Percentiles rank a stretch among this genome's conserved stretches.
Conservation (phyloP, 805 yeast species). For the Kodamaea leandrae region DNA sequence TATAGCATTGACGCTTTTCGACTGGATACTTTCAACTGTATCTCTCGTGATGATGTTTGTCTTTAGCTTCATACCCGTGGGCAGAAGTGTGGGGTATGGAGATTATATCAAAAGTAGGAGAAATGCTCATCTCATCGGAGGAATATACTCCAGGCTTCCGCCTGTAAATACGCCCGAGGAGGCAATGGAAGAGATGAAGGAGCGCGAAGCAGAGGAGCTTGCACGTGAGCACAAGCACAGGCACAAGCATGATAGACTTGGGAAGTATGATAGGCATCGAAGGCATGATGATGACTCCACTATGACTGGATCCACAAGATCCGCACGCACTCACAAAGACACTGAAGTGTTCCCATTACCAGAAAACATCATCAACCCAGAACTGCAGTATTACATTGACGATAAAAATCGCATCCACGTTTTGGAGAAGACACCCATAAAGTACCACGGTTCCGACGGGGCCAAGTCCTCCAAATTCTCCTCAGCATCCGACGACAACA, state of each 20-base stretch:
- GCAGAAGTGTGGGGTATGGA: slow-evolving; percentile 1
- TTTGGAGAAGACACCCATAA: not conserved
- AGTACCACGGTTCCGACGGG: no score
- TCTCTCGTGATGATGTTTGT: slow-evolving; percentile 3
- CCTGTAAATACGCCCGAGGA: not conserved
- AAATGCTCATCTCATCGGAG: slow-evolving; percentile 6
- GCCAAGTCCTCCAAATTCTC: no score
- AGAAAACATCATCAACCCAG: no score
- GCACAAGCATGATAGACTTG: not conserved
- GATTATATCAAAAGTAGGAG: slow-evolving; percentile 4
- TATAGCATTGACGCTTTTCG: slow-evolving; percentile 11
- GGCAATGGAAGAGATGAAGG: not conserved
- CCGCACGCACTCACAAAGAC: no score
- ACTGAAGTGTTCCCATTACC: no score
- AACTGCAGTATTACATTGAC: not conserved
- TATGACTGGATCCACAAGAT: no score
- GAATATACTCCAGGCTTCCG: slow-evolving; percentile 6
- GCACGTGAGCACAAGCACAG: not conserved
- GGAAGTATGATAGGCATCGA: not conserved
- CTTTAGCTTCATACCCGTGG: slow-evolving; percentile 6
- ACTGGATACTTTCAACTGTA: slow-evolving; percentile 7
- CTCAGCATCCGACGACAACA: no score
- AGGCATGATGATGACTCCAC: no score
- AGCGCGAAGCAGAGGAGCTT: not conserved
- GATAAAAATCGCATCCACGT: not conserved